A percentile compares a stretch with the other conserved stretches of the same genome.
Conservation (phyloP, 176 grass and related monocot genomes). For the Ensete glaucum region DNA sequence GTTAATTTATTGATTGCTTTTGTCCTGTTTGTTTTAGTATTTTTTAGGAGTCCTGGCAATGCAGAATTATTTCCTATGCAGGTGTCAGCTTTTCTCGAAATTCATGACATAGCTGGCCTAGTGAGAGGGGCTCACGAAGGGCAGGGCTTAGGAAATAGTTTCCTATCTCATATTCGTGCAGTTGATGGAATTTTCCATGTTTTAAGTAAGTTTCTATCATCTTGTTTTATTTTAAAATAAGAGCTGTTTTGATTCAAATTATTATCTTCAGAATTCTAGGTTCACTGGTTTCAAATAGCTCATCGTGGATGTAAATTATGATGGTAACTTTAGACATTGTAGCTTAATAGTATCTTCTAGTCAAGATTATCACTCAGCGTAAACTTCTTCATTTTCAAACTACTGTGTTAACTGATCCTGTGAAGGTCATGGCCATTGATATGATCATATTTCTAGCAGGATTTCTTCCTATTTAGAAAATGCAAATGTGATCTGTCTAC, state of each 20-base stretch:
- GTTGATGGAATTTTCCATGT: conserved; percentile 99
- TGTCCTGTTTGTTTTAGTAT: neutral
- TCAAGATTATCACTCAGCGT: neutral
- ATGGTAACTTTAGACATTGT: neutral
- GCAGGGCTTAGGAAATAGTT: conserved; percentile 83
- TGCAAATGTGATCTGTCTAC: no score
- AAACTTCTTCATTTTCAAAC: neutral
- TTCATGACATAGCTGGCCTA: conserved; percentile 94
- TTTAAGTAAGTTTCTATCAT: conserved; percentile 54
- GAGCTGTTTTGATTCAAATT: neutral
- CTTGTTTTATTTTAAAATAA: neutral
- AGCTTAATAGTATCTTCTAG: neutral
- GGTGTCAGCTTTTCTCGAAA: conserved; percentile 85
- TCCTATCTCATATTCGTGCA: conserved; percentile 91
- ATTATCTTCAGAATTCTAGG: neutral
- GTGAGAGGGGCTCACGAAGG: conserved; percentile 87
- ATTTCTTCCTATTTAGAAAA: no score
- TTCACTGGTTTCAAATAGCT: neutral
- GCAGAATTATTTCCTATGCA: conserved; percentile 20
- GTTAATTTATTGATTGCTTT: neutral
- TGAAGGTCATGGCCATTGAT: neutral
- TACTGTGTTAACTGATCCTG: neutral
- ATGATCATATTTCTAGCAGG: no score
- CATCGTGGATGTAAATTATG: neutral
- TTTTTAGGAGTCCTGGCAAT: neutral